phyloP scores from a whole-genome alignment of 495 filamentous ascomycete genomes.

The Cercophora sp. region DNA sequence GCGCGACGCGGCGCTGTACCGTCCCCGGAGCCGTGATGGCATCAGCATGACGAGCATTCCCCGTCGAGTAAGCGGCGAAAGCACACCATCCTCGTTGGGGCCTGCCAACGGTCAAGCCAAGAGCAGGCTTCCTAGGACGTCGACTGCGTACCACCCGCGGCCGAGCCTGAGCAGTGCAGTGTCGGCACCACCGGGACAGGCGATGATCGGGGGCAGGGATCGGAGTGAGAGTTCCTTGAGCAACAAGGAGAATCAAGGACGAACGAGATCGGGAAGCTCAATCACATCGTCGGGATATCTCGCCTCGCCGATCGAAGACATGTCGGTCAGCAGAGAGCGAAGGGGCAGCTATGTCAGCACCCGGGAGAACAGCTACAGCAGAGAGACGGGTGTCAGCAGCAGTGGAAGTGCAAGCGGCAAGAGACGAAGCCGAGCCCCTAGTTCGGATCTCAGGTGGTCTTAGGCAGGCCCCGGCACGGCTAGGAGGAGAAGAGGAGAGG shows the following conservation, averaged over 20 bases:
- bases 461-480: constrained; percentile 18
- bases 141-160: constrained; percentile 30
- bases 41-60: constrained; percentile 37
- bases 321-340: not conserved
- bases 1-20: constrained; percentile 36
- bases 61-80: constrained; percentile 36
- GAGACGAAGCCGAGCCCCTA: constrained; percentile 23
- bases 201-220: not conserved
- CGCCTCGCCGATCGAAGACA: constrained; percentile 11
- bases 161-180: constrained; percentile 26
- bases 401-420: constrained; percentile 14
- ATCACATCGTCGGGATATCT: constrained; percentile 10
- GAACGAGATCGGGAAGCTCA: constrained; percentile 18
- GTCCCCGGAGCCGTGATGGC: constrained; percentile 45
- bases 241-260: constrained; percentile 27
- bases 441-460: constrained; percentile 30
- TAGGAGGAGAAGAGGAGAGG: not conserved
- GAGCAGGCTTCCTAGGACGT: constrained; percentile 36
- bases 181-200: constrained; percentile 15
- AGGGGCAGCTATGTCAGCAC: too few relatives aligned
- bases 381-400: constrained; percentile 11
- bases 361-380: constrained; percentile 4
- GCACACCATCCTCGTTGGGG: constrained; percentile 13
- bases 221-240: constrained; percentile 23
- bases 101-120: constrained; percentile 19